phyloP scores from a whole-genome alignment of 371 early-diverging fungal genomes.

The Mortierella sp. region DNA sequence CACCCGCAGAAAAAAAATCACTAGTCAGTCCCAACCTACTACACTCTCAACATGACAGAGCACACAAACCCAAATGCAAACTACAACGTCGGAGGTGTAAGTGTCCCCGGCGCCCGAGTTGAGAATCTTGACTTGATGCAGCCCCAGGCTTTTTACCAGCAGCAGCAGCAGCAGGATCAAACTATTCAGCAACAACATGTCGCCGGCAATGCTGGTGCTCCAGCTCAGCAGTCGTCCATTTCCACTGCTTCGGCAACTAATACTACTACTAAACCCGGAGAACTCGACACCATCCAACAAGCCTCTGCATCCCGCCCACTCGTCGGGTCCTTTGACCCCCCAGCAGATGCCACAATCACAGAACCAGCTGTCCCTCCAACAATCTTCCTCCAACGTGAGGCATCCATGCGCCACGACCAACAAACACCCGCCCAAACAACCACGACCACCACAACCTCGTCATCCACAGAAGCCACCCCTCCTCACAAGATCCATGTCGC shows the following conservation, averaged over 20 bases:
- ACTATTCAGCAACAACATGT: not conserved
- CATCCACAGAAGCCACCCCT: not conserved
- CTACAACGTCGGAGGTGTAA: not conserved
- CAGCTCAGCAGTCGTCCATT: not conserved
- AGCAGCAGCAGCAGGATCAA: slow-evolving; percentile 1
- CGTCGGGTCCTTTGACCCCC: slow-evolving; percentile 16
- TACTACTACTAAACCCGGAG: not conserved
- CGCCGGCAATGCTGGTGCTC: not conserved
- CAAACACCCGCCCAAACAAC: not conserved
- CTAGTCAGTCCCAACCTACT: not conserved
- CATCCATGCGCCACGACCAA: not conserved
- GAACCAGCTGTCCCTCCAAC: not conserved
- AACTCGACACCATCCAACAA: slow-evolving; percentile 19
- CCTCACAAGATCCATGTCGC: slow-evolving; percentile 16
- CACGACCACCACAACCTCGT: not conserved
- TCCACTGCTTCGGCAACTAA: not conserved
- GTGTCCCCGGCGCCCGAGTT: slow-evolving; percentile 17
- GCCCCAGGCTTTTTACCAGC: not conserved
- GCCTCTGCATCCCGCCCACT: slow-evolving; percentile 10
- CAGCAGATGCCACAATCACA: not conserved
- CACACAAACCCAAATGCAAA: not conserved
- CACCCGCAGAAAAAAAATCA: not conserved
- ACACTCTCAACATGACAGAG: not conserved
- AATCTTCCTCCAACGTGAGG: slow-evolving; percentile 17
- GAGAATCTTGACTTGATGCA: not conserved